These are phyloP conservation scores for Boechera retrofracta DNA, from an alignment of 345 rosid genomes.

Conservation along the genomic window DNA sequence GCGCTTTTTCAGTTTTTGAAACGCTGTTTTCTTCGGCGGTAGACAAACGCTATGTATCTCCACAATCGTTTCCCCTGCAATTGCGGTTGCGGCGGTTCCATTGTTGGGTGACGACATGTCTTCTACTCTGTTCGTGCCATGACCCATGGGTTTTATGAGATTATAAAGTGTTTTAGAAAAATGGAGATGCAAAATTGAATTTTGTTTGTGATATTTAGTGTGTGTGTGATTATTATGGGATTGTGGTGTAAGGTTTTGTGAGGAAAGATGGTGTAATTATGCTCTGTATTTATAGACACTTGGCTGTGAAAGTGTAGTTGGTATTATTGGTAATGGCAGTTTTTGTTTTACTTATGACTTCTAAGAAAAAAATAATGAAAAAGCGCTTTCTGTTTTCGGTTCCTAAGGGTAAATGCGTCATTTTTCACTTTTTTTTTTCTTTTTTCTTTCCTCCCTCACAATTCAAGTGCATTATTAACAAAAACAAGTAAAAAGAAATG, in stretches of 20 bases:
- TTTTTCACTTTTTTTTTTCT: background rate
- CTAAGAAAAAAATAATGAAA: background rate
- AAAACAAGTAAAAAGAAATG: background rate
- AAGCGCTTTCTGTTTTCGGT: conserved; percentile 13
- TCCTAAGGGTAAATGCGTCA: conserved; percentile 39
- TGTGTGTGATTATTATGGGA: background rate
- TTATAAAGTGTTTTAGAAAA: background rate
- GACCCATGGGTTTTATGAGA: conserved; percentile 38
- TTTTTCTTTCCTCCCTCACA: background rate
- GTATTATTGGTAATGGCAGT: conserved; percentile 42
- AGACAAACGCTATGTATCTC: conserved; percentile 74
- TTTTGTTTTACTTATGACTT: conserved; percentile 18
- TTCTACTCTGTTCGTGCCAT: conserved; percentile 48
- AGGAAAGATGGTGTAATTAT: conserved; percentile 24
- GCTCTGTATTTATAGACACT: conserved; percentile 42
- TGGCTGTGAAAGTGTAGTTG: conserved; percentile 34
- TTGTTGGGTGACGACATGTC: conserved; percentile 47
- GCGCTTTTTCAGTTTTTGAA: conserved; percentile 67
- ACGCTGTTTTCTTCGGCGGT: conserved; percentile 69
- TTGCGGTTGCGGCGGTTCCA: conserved; percentile 19
- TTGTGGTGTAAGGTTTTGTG: conserved; percentile 28
- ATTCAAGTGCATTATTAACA: background rate
- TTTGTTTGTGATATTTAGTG: background rate
- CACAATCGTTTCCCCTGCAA: conserved; percentile 40
- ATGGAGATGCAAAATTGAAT: background rate